phyloP scores from a whole-genome alignment of 192 early-diverging fungal species.

The Rhizophagus clarus region DNA sequence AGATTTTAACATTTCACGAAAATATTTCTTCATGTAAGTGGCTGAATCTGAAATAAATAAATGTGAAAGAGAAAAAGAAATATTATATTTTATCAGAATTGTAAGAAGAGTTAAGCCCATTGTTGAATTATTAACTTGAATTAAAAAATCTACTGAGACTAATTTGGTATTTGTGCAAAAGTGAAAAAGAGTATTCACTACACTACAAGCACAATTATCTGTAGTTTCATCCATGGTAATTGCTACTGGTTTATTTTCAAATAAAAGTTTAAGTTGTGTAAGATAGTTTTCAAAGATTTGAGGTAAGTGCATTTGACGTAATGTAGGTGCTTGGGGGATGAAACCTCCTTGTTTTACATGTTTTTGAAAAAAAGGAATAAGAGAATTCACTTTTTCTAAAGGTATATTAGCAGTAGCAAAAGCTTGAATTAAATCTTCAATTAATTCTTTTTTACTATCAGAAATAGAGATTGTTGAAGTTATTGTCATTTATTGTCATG shows the following conservation, averaged over 20 bases:
- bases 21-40: no score
- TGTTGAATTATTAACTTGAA: no score
- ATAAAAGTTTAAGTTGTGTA: background rate
- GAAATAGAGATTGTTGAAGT: background rate
- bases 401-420: background rate
- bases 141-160: no score
- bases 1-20: no score
- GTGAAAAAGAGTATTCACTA: no score
- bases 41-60: no score
- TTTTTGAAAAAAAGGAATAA: conserved; percentile 11
- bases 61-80: no score
- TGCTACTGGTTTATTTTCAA: background rate
- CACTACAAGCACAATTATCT: no score
- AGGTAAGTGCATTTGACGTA: background rate
- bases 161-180: background rate
- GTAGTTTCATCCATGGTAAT: no score
- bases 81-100: no score
- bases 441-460: no score
- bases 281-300: background rate
- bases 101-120: background rate
- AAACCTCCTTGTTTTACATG: background rate
- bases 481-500: background rate
- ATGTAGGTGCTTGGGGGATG: background rate
- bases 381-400: conserved; percentile 6
- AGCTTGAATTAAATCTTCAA: background rate